Evolutionary conservation across 2,329 filamentous ascomycete species (phyloP).

Genomic region (Lecanicillium sp.): DNA sequence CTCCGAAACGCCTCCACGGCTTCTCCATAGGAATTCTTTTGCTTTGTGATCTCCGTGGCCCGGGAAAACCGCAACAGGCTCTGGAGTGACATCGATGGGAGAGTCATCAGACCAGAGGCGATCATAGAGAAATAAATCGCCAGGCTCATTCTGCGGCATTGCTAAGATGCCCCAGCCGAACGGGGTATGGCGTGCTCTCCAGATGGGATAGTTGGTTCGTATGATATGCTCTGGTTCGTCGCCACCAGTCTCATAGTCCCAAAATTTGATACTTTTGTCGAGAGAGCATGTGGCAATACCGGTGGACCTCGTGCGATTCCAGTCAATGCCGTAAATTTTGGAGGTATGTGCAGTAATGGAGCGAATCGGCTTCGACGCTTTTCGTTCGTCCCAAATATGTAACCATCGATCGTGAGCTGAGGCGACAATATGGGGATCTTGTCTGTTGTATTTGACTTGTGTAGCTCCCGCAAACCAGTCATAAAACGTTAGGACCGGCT

Average conservation of each 20-base stretch:
- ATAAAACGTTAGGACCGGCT: conserved; percentile 74
- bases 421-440: conserved; percentile 78
- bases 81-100: conserved; percentile 37
- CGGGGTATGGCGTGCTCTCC: conserved; percentile 85
- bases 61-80: conserved; percentile 52
- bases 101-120: conserved; percentile 43
- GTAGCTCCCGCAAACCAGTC: conserved; percentile 93
- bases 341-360: conserved; percentile 85
- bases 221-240: conserved; percentile 71
- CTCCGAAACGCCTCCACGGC: conserved; percentile 60
- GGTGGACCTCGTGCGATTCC: conserved; percentile 71
- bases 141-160: conserved; percentile 87
- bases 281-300: conserved; percentile 82
- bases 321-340: conserved; percentile 93
- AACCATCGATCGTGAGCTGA: conserved; percentile 86
- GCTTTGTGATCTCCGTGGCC: conserved; percentile 63
- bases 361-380: conserved; percentile 68
- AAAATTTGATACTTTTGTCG: conserved; percentile 89
- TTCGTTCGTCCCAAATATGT: conserved; percentile 84
- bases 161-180: conserved; percentile 81
- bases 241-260: conserved; percentile 64
- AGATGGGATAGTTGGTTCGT: conserved; percentile 77
- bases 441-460: conserved; percentile 91
- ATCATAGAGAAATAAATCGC: conserved; percentile 79
- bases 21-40: conserved; percentile 88